Base-by-base conservation (phyloP, 1,284 basidiomycete species). In the Cryptococcus sp. region DNA sequence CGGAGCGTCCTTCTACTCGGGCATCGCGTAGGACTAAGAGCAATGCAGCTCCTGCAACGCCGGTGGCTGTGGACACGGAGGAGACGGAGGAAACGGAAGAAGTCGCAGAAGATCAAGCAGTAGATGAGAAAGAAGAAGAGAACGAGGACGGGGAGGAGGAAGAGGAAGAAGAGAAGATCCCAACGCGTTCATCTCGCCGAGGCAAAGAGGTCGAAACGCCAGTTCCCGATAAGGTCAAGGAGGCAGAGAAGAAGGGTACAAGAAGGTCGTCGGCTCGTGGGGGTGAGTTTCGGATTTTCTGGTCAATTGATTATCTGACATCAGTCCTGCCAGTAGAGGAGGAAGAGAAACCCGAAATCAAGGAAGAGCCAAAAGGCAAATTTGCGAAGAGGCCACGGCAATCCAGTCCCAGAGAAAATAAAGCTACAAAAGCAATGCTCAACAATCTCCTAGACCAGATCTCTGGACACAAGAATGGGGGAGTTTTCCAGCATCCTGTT, bases 401-500 rank as follows among this genome's bases (percentile, higher is more conserved):
- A 21, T 43, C 41, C 10, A 43, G 41, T 22, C 21, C 41, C 21
- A 16, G 21, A 7, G 41, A 79, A 82, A 4, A 76, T 80, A 62
- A 89, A 87, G 82, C 82, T 36, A 89, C 89, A 66, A 86, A 91
- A 67, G 84, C 82, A 48, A 82, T 91, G 46, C 87, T 92, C 51
- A 78, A 79, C 48, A 82, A 87, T 79, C 79, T 94, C 22, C 85
- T 91, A 67, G 83, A 84, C 5, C 83, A 85, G 56, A 91, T 94
- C 52, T 84, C 84, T 2, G 82, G 85, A 61, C 88, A 93, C 65
- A 83, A 86, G 44, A 88, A 86, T 61, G 90, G 88, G 36, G 88
- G 85, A 55, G 88, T 93, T 47, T 96, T 96, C 69, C 86, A 89
- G 66, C 86, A 88, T 60, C 91, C 91, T 4, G 91, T 97, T 67